Conservation (phyloP, 2,329 filamentous ascomycete genomes). For the Apiospora saccharicola region DNA sequence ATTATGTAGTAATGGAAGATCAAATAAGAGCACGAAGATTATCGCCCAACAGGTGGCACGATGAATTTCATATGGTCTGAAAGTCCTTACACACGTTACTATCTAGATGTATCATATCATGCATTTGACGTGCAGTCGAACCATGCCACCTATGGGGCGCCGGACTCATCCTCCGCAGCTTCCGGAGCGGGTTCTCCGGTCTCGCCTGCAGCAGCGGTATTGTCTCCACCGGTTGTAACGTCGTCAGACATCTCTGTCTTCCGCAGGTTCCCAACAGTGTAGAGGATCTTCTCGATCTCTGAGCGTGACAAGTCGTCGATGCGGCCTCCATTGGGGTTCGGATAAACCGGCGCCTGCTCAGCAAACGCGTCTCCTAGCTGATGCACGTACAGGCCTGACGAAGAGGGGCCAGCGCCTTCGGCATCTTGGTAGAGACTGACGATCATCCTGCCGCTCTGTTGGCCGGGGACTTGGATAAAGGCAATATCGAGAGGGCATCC, state of each 20-base stretch:
- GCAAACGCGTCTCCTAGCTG: not conserved
- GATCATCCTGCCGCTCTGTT: constrained; percentile 23
- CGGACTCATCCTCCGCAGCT: not conserved
- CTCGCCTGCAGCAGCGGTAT: not conserved
- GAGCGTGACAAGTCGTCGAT: constrained; percentile 33
- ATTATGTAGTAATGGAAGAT: not conserved
- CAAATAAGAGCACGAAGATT: not conserved
- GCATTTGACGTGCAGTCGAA: not conserved
- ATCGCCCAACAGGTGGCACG: not conserved
- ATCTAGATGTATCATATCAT: not conserved
- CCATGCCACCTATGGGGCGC: constrained; percentile 12
- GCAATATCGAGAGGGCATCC: constrained; percentile 71
- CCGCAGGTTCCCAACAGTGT: constrained; percentile 41
- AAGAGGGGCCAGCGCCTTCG: not conserved
- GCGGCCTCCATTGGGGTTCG: not conserved
- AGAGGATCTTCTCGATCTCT: constrained; percentile 40
- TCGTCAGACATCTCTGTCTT: constrained; percentile 39
- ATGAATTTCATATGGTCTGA: not conserved
- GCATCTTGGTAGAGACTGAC: constrained; percentile 24
- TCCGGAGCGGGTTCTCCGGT: constrained; percentile 3
- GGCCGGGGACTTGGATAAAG: constrained; percentile 34
- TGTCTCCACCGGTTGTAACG: constrained; percentile 24
- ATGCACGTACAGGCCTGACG: constrained; percentile 18
- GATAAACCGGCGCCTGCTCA: constrained; percentile 4
- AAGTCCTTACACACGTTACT: not conserved